Evolutionary conservation across 129 eudicot species (phyloP), one percentile per base, ranked within the genome.

Genomic region (Erigeron canadensis): DNA sequence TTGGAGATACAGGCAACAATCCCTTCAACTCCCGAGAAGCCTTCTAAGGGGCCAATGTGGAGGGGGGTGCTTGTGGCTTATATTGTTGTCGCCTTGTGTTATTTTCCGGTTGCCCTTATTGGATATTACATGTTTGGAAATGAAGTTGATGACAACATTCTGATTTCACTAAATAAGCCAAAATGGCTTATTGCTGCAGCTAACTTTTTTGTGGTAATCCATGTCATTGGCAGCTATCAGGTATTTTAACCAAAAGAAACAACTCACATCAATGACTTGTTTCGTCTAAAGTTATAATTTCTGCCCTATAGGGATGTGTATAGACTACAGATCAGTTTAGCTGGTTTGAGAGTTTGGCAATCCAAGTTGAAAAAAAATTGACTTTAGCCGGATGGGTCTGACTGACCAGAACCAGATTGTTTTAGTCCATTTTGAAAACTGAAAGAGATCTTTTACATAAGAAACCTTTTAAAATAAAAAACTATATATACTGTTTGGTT

Each of bases 41-140:
- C 92, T 62, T 89, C 92, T 18, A 89, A 89, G 77, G 84, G 75
- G 21, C 87, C 96, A 42, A 86, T 89, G 96, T 86, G 91, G 96
- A 86, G 62, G 76, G 91, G 96, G 46, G 88, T 83, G 47, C 12
- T 83, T 15, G 72, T 85, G 65, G 97, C 97, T 28, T 90, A 90
- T 60, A n/a, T 82, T 19, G 79, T 86, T 17, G 96, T 89, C 5
- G 92, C 85, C 22, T 53, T 86, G 64, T 86, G 92, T 68, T 89
- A 89, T 74, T 84, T 89, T 62, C 96, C 96, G 2, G 95, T 88
- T 44, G 91, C 96, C 47, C 67, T 89, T 5, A 69, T 89, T 4
- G 95, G 95, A 40, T 85, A 79, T 65, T 57, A 68, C 21, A 77
- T 81, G 78, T 85, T 85, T 58, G 96, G 96, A 21, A 85, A 87